Evolutionary conservation across 176 grass and related monocot species (phyloP).

Genomic region (Chloris gayana): DNA sequence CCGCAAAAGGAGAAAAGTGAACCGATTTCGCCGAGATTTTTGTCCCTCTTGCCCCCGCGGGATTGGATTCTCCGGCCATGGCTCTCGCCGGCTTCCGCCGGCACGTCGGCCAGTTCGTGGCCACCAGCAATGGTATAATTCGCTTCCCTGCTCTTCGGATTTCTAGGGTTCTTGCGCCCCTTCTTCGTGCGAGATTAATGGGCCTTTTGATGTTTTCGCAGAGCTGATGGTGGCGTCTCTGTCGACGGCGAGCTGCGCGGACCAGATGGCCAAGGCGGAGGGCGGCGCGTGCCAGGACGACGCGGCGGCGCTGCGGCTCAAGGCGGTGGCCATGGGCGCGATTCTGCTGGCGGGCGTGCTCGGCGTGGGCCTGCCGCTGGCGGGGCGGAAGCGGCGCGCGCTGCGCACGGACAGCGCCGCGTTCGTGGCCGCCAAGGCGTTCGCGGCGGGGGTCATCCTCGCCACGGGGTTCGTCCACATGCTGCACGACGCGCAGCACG

Average conservation of each 20-base stretch:
- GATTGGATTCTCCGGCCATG: constrained; percentile 22
- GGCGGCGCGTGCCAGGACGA: constrained; percentile 48
- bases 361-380: constrained; percentile 67
- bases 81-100: constrained; percentile 29
- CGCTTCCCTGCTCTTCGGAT: background rate
- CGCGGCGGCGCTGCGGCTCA: constrained; percentile 55
- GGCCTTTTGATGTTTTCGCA: too few species aligned
- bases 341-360: constrained; percentile 58
- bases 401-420: constrained; percentile 50
- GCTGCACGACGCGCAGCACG: constrained; percentile 60
- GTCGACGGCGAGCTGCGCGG: constrained; percentile 58
- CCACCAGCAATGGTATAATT: constrained; percentile 27
- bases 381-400: constrained; percentile 53
- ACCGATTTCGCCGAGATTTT: background rate
- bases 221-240: constrained; percentile 58
- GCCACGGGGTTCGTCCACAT: constrained; percentile 91
- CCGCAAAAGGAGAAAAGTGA: background rate
- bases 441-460: constrained; percentile 81
- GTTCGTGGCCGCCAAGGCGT: constrained; percentile 62
- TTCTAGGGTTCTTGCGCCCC: background rate
- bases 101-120: constrained; percentile 26
- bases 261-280: constrained; percentile 36
- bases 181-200: background rate
- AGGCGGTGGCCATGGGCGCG: constrained; percentile 55
- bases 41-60: background rate